Conservation (phyloP, 495 filamentous ascomycete species). For the Daldinia caldariorum region DNA sequence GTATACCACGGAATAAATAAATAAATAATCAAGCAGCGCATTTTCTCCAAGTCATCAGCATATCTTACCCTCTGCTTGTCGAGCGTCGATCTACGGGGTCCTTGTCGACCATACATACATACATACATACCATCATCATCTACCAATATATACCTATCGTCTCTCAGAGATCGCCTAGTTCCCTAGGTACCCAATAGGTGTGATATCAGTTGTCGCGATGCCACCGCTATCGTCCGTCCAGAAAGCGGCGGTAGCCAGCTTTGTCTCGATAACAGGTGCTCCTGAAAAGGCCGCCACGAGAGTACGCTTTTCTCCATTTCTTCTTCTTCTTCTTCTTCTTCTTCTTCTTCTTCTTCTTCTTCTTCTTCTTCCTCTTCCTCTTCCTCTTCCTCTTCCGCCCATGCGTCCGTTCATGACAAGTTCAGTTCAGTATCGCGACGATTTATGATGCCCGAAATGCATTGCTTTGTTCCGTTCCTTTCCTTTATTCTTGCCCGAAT, state of each 20-base stretch:
- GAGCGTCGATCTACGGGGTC: not conserved
- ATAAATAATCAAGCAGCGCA: not conserved
- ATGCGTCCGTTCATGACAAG: conserved; percentile 12
- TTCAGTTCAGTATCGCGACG: not conserved
- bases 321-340: conserved; percentile 51
- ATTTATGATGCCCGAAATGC: not conserved
- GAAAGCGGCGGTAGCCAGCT: conserved; percentile 61
- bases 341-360: conserved; percentile 49
- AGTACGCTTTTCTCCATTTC: conserved; percentile 50
- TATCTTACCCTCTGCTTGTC: not conserved
- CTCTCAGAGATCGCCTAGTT: not conserved
- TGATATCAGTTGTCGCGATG: conserved; percentile 47
- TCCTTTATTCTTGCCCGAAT: conserved; percentile 3
- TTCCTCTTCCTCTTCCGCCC: conserved; percentile 45
- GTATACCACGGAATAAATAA: not conserved
- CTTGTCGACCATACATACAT: not conserved
- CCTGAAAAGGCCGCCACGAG: conserved; percentile 61
- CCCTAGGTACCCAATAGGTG: not conserved
- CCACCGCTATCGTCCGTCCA: conserved; percentile 58
- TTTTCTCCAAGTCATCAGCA: not conserved
- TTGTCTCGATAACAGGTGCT: conserved; percentile 63
- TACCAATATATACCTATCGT: not conserved
- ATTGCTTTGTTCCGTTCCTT: not conserved
- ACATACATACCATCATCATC: too few species aligned
- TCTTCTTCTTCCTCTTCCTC: conserved; percentile 49